Conservation (phyloP, 225 moss, liverwort and hornwort genomes). For the Straminergon stramineum region DNA sequence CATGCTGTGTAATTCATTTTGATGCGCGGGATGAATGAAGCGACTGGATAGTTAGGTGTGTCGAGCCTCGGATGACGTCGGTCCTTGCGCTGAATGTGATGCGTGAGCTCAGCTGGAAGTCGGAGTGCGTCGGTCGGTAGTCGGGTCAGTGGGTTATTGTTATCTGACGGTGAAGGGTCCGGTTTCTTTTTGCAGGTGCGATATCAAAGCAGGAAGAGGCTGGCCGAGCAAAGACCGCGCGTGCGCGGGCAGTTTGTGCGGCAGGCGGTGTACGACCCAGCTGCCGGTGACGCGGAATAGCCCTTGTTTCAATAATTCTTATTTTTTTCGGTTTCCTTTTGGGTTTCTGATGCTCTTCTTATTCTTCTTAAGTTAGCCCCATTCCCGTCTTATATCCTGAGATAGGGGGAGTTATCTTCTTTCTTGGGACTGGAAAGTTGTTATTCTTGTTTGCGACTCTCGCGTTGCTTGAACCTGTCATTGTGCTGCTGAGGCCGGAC, state of each 20-base stretch:
- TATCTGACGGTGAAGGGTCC: background rate
- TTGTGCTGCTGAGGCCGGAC: background rate
- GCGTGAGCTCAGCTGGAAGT: background rate
- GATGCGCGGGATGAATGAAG: background rate
- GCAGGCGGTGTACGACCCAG: slow-evolving; percentile 68
- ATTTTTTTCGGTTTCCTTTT: background rate
- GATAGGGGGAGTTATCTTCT: background rate
- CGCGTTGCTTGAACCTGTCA: background rate
- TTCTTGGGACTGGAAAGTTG: background rate
- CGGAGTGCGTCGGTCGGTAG: background rate
- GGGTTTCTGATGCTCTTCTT: background rate
- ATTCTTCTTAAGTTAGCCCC: background rate
- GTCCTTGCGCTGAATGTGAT: background rate
- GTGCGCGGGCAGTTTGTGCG: slow-evolving; percentile 94
- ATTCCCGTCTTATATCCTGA: background rate
- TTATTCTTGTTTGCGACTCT: background rate
- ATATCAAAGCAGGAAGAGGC: slow-evolving; percentile 90
- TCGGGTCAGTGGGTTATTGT: background rate
- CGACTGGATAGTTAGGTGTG: background rate
- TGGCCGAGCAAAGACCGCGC: slow-evolving; percentile 88
- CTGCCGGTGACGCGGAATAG: slow-evolving; percentile 47
- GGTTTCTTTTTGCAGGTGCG: slow-evolving; percentile 49
- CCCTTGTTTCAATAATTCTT: background rate
- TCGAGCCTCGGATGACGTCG: background rate
- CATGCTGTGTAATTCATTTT: background rate